phyloP scores from a whole-genome alignment of 2,329 filamentous ascomycete species.

The Myriosclerotinia curreyana region DNA sequence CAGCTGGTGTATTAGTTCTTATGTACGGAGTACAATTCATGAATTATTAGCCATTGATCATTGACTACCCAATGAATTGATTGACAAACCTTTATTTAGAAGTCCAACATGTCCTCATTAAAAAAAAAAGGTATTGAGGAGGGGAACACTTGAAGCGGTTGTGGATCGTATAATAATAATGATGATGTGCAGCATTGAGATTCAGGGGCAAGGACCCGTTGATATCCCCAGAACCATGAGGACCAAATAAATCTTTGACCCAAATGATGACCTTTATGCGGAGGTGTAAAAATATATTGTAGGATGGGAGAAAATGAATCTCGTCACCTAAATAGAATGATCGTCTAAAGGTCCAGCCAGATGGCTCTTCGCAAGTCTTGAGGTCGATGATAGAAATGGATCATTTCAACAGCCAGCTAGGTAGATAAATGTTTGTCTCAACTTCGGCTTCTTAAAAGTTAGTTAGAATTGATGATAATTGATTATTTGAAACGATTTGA shows the following conservation, averaged over 20 bases:
- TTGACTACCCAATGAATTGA: neutral
- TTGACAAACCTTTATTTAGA: neutral
- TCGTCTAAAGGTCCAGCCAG: neutral
- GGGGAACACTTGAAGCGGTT: constrained; percentile 1
- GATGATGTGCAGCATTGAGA: neutral
- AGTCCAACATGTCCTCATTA: neutral
- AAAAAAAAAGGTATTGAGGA: neutral
- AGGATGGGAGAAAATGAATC: constrained; percentile 5
- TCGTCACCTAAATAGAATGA: neutral
- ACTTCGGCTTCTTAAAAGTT: neutral
- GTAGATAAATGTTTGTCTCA: neutral
- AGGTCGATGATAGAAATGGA: neutral
- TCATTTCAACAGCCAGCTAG: neutral
- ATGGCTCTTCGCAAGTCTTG: neutral
- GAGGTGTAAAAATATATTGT: constrained; percentile 15
- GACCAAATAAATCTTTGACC: constrained; percentile 5
- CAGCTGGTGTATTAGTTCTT: constrained; percentile 1
- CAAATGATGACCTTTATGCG: constrained; percentile 8
- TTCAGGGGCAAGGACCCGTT: constrained; percentile 22
- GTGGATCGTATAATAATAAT: neutral
- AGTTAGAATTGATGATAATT: neutral
- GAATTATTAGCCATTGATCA: neutral
- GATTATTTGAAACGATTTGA: neutral
- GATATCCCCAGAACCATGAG: constrained; percentile 22
- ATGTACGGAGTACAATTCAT: neutral